Evolutionary conservation across 306 rosid species (phyloP), one percentile per base, ranked within the genome.

Genomic region (Urtica urens): DNA sequence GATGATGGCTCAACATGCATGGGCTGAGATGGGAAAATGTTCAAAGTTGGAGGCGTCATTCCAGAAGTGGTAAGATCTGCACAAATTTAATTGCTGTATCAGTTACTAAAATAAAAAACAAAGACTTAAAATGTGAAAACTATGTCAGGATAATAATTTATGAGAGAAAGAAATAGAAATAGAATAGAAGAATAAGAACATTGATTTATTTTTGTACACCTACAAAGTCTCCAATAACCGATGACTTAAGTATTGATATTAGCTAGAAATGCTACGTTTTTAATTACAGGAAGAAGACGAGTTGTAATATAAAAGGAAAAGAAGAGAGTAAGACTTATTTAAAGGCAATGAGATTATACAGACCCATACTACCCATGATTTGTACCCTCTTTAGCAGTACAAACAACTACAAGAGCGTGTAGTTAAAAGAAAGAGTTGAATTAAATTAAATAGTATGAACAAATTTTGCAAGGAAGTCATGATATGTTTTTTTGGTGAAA

Each of bases 1-100:
- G 92, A 77, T 30, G 81, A 64, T 37, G 94, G 93, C 33, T 82
- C 81, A 29, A 63, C 76, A 39, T 82, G 87, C 99, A 92, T 92
- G 55, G 99, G 99, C 66, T 78, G 82, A 19, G 99, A 92, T 16
- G 99, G 99, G 63, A 92, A 92, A 59, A 92, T 92, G 70, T 92
- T 92, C 70, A 92, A 73, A 61, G 96, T 92, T 2, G 96, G 83
- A 55, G 88, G 99, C 72, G 92, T 82, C 88, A 80, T 82, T 52
- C 87, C 83, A 9, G 78, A 68, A 49, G 64, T 66, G 38, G 59
- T 72, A 50, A 62, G 67, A 52, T 72, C 93, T 75, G 82, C 46
- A 22, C 18, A 23, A 17, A 47, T 24, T n/a, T n/a, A n/a, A n/a
- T n/a, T n/a, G n/a, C n/a, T n/a, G n/a, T n/a, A n/a, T n/a, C n/a